Base-by-base conservation (phyloP, 75 land plant species). In the Pinus taeda region DNA sequence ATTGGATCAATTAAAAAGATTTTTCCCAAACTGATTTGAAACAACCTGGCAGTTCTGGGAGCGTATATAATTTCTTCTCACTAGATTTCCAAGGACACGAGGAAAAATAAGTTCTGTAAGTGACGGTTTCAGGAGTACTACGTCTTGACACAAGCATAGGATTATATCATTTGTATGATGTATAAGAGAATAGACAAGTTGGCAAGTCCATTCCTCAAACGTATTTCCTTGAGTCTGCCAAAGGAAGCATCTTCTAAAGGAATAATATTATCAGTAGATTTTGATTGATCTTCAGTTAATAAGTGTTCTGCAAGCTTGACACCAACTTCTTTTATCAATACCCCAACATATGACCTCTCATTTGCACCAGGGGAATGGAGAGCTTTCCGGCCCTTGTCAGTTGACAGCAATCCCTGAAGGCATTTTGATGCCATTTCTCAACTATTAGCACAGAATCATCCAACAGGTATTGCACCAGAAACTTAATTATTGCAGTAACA, bases 371-470 rank as follows among this genome's bases (percentile, higher is more conserved):
- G 78, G 15, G 76, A 65, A 29, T 29, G 70, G 33, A 96, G 37
- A 59, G 83, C 87, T 62, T 75, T 70, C 37, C 85, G 85, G 74
- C 96, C 99, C 55, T 80, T 86, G 72, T 93, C 94, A 21, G 95
- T 93, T 73, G 97, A 93, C 60, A 96, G 88, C 53, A 96, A 85
- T 9, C 93, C 97, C 97, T 96, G 86, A 39, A 93, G 82, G 66
- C 88, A 81, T 79, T 84, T 88, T 20, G 90, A 87, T 45, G 96
- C 74, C 65, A 92, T 55, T 61, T 93, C 94, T 93, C 94, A 70
- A 96, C 80, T 71, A 87, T 84, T 53, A 81, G 69, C 57, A 88
- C 94, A 66, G 86, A 85, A 65, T 87, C 90, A 91, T 96, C 94
- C 82, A 87, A 73, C 21, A 93, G 74, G 81, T 90, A 96, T 66